A percentile compares a stretch with the other conserved stretches of the same genome.
phyloP scores from a whole-genome alignment of 2,329 filamentous ascomycete species.

The Talaromyces atroroseus region DNA sequence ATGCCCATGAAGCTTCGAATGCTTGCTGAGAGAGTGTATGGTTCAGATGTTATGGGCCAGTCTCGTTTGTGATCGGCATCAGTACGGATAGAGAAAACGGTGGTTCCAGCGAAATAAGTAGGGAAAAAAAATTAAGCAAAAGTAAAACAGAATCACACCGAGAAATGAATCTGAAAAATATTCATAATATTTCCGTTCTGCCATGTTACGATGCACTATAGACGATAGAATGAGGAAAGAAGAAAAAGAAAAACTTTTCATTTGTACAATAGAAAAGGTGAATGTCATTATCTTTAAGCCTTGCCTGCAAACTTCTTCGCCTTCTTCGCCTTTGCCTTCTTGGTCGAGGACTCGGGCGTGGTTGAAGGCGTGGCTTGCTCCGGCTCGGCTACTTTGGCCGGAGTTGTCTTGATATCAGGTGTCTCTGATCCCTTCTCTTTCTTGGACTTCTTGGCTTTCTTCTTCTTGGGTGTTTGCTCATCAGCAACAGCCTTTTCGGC shows the following conservation, averaged over 20 bases:
- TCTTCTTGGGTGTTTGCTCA: slow-evolving; percentile 28
- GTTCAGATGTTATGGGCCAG: slow-evolving; percentile 15
- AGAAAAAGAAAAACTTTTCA: neutral
- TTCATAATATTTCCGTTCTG: neutral
- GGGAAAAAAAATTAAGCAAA: neutral
- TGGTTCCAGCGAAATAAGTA: neutral
- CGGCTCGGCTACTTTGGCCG: slow-evolving; percentile 6
- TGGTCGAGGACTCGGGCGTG: slow-evolving; percentile 2
- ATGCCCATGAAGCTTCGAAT: slow-evolving; percentile 51
- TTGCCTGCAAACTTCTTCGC: slow-evolving; percentile 27
- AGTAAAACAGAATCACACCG: neutral
- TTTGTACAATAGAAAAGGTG: slow-evolving; percentile 6
- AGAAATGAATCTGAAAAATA: neutral
- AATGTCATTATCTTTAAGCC: slow-evolving; percentile 21
- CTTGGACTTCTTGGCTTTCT: slow-evolving; percentile 27
- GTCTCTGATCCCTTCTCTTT: slow-evolving; percentile 16
- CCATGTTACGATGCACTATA: neutral
- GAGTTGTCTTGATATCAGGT: slow-evolving; percentile 10
- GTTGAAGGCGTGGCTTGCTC: neutral
- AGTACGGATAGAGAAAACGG: neutral
- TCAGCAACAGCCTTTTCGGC: slow-evolving; percentile 18
- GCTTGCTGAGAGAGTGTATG: slow-evolving; percentile 41
- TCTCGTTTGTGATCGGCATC: neutral
- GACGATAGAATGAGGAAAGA: neutral
- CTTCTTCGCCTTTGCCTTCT: slow-evolving; percentile 15